Base-by-base conservation (phyloP, 2,329 filamentous ascomycete species). In the Fusarium neocosmosporiellum region DNA sequence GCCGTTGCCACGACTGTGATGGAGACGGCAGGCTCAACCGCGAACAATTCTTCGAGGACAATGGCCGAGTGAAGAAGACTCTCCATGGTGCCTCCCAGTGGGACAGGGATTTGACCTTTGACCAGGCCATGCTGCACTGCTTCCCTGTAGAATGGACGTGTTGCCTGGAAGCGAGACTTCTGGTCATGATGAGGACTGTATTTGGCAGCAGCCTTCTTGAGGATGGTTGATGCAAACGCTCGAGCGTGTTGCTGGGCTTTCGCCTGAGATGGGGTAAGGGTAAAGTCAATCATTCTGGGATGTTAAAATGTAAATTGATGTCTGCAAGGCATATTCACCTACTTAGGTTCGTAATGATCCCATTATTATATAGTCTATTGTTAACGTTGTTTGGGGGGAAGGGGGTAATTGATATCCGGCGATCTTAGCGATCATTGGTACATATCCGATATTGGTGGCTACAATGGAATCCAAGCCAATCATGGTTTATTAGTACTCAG, bases 1-100 rank as follows among this genome's bases (percentile, higher is more conserved):
- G 84, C 87, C 1, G 86, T 89, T 1, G 81, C 86, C 33, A 88
- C 83, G 16, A 89, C 83, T 0, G 86, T 88, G 24, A 89, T 71
- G 0, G 85, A 81, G 0, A 84, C 81, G n/a, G 83, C 84, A 0
- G 85, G 83, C 65, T 90, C 88, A 34, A 86, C 83, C 1, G 85
- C 80, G 70, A 86, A 89, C 65, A 87, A 81, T 69, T 89, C 87
- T 69, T 89, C 87, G 0, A 88, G 82, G 7, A 87, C 71, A 41
- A 89, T 82, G 0, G 85, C 83, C 1, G 85, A 82, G 59, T 89
- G 86, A 8, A 87, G 63, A 0, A 89, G 79, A 9, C 80, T 81
- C 1, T 80, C 82, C 8, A 81, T 82, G 10, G 74, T 81, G 13
- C 88, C 88, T 27, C 87, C 87, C 7, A 87, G 78, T 2, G 80